Percentiles rank a stretch among this genome's conserved stretches.
Conservation (phyloP, 345 rosid genomes). For the Arabis alpina region DNA sequence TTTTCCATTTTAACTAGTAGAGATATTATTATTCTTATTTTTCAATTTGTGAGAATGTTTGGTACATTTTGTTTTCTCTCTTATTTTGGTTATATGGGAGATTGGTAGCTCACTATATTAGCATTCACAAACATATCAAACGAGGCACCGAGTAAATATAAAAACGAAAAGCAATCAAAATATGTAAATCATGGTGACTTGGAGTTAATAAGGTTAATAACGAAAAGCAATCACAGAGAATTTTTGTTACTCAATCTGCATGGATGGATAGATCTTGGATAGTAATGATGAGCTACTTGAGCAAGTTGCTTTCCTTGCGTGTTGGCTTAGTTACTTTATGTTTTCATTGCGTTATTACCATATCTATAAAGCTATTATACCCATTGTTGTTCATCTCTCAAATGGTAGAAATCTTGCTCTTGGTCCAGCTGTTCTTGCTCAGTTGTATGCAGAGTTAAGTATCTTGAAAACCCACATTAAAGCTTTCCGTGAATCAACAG, state of each 20-base stretch:
- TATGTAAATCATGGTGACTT: no score
- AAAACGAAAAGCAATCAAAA: no score
- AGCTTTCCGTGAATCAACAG: background rate
- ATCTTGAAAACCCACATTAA: conserved; percentile 35
- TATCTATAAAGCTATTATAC: background rate
- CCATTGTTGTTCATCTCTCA: conserved; percentile 47
- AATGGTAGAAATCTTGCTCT: conserved; percentile 47
- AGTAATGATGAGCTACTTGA: conserved; percentile 43
- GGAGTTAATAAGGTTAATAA: no score
- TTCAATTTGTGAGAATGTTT: no score
- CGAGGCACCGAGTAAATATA: no score
- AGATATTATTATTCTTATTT: no score
- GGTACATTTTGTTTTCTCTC: no score
- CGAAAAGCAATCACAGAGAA: no score
- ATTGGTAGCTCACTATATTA: no score
- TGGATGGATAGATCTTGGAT: conserved; percentile 48
- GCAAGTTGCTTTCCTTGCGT: conserved; percentile 52
- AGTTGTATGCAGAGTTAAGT: conserved; percentile 47
- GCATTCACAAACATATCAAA: no score
- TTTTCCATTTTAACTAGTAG: no score
- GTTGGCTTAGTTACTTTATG: conserved; percentile 50
- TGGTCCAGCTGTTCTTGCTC: conserved; percentile 53
- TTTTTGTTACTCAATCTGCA: background rate
- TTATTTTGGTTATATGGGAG: no score
- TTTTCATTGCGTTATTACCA: background rate